Conservation (phyloP, 352 stramenopile species). For the Pythium phragmitis region DNA sequence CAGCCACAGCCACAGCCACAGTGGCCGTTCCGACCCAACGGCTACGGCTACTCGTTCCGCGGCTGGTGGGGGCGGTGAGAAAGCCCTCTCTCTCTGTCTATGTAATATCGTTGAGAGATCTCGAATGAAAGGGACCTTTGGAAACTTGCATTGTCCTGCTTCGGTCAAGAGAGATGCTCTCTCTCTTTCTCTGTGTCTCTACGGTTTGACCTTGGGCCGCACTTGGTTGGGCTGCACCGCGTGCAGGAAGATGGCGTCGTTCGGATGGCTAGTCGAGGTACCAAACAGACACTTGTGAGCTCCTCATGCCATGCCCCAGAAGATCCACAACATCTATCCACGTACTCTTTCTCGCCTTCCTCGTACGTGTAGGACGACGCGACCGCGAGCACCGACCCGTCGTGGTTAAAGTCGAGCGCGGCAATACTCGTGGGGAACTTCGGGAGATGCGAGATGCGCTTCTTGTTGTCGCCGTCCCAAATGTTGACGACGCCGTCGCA, state of each 20-base stretch:
- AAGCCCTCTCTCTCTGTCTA: too few relatives aligned
- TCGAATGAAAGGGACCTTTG: too few relatives aligned
- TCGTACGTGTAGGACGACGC: conserved; percentile 97
- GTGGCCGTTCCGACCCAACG: neutral
- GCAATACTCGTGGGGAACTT: conserved; percentile 89
- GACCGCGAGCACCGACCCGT: conserved; percentile 93
- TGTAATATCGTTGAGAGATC: too few relatives aligned
- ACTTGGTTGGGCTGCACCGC: conserved; percentile 87
- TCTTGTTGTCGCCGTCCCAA: conserved; percentile 96
- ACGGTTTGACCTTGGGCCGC: conserved; percentile 52
- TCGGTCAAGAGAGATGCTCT: too few relatives aligned
- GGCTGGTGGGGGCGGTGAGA: conserved; percentile 13
- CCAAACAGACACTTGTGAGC: too few relatives aligned
- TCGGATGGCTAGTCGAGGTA: conserved; percentile 66
- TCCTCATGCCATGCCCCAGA: too few relatives aligned
- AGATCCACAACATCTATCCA: neutral
- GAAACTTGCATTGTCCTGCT: too few relatives aligned
- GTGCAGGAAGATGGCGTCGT: conserved; percentile 94
- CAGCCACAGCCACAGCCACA: neutral
- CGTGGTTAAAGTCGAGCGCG: conserved; percentile 92
- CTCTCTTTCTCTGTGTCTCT: neutral
- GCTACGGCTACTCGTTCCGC: conserved; percentile 13
- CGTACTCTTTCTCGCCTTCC: conserved; percentile 94
- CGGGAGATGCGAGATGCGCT: conserved; percentile 88
- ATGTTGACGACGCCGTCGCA: conserved; percentile 92